These are phyloP conservation scores for Boletus edulis DNA, from an alignment of 768 basidiomycete genomes.

Conservation along the genomic window DNA sequence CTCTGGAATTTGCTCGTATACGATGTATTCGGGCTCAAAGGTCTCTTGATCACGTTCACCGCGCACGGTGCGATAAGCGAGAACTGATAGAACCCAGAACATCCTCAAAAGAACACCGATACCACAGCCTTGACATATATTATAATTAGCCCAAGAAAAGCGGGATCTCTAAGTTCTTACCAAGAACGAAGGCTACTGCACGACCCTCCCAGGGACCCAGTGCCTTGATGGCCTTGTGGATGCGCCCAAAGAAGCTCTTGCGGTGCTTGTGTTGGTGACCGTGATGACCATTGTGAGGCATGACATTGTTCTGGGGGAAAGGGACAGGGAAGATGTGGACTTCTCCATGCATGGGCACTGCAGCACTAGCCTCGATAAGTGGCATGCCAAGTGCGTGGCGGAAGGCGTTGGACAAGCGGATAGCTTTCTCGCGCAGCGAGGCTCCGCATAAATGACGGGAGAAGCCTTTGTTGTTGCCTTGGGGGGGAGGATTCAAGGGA, in stretches of 20 bases:
- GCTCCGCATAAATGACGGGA: slow-evolving; percentile 31
- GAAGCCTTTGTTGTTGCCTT: slow-evolving; percentile 9
- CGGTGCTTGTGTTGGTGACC: slow-evolving; percentile 27
- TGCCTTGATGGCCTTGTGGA: slow-evolving; percentile 62
- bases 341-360: slow-evolving; percentile 11
- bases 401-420: slow-evolving; percentile 53
- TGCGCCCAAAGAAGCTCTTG: slow-evolving; percentile 53
- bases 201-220: slow-evolving; percentile 84
- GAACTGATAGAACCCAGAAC: slow-evolving; percentile 68
- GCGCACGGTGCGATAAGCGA: slow-evolving; percentile 55
- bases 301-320: slow-evolving; percentile 1
- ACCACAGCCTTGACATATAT: slow-evolving; percentile 58
- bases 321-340: slow-evolving; percentile 31
- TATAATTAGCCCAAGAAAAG: neutral
- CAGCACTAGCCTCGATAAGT: slow-evolving; percentile 35
- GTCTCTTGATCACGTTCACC: slow-evolving; percentile 43
- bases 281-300: slow-evolving; percentile 8
- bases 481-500: slow-evolving; percentile 6
- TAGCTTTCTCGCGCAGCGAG: slow-evolving; percentile 46
- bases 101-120: slow-evolving; percentile 80
- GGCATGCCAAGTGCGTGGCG: slow-evolving; percentile 55
- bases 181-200: slow-evolving; percentile 79
- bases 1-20: slow-evolving; percentile 48
- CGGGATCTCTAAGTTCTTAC: slow-evolving; percentile 35
- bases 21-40: slow-evolving; percentile 39